phyloP scores from a whole-genome alignment of 2,329 filamentous ascomycete species.

The Chalaropsis ovoidea region DNA sequence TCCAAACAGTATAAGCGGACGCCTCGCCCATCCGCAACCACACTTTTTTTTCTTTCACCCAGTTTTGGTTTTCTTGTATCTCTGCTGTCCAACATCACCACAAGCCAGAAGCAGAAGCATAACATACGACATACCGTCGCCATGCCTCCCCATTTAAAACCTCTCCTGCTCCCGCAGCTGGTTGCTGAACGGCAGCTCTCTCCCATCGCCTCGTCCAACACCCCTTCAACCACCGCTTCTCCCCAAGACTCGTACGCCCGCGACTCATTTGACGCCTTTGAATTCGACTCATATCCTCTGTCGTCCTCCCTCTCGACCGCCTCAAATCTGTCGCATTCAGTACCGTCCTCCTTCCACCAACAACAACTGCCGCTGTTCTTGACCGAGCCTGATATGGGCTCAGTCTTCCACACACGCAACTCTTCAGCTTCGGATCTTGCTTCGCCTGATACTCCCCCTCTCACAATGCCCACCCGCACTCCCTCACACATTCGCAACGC shows the following conservation, averaged over 20 bases:
- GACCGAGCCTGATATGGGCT: conserved; percentile 33
- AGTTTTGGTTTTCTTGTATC: neutral
- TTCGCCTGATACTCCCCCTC: conserved; percentile 58
- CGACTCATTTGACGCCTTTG: conserved; percentile 22
- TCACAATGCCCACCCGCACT: conserved; percentile 1
- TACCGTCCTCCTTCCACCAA: conserved; percentile 19
- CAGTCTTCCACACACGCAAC: conserved; percentile 40
- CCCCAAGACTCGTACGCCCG: conserved; percentile 24
- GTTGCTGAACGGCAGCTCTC: conserved; percentile 39
- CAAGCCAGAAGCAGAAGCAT: conserved; percentile 13
- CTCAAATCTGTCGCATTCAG: conserved; percentile 19
- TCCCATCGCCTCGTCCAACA: neutral
- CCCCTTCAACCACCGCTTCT: neutral
- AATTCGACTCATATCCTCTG: conserved; percentile 24
- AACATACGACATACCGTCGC: conserved; percentile 12
- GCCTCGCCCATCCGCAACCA: conserved; percentile 16
- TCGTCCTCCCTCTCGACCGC: neutral
- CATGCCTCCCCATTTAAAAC: conserved; percentile 44
- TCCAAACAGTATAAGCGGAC: conserved; percentile 19
- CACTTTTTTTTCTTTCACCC: neutral
- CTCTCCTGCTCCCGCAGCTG: conserved; percentile 45
- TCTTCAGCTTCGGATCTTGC: conserved; percentile 56
- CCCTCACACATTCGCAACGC: conserved; percentile 46
- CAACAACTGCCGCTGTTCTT: conserved; percentile 20
- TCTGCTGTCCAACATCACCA: conserved; percentile 13